A percentile compares a stretch with the other conserved stretches of the same genome.
Conservation (phyloP, 495 filamentous ascomycete genomes). For the Evernia prunastri region DNA sequence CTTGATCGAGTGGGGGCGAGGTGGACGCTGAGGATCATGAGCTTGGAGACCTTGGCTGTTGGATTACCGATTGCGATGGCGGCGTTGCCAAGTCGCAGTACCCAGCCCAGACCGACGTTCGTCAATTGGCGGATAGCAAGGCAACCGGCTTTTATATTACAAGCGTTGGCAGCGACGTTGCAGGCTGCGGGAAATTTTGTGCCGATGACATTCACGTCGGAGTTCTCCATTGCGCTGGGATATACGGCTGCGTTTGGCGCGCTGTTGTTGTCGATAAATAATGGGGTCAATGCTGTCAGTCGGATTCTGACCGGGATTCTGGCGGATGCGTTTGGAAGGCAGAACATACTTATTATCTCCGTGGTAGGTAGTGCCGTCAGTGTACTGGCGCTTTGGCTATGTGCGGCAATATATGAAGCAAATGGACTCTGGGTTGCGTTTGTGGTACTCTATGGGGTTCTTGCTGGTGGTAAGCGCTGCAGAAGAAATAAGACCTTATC, state of each 20-base stretch:
- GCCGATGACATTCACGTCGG: slow-evolving; percentile 42
- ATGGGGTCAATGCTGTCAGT: slow-evolving; percentile 49
- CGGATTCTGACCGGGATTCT: slow-evolving; percentile 45
- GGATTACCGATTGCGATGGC: too few species aligned
- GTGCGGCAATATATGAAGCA: slow-evolving; percentile 23
- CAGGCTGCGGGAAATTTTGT: slow-evolving; percentile 32
- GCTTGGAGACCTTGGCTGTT: too few species aligned
- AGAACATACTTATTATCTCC: slow-evolving; percentile 48
- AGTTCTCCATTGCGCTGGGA: slow-evolving; percentile 39
- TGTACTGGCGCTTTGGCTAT: slow-evolving; percentile 35
- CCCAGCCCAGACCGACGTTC: too few species aligned
- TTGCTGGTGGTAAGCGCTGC: slow-evolving; percentile 34
- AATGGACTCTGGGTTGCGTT: slow-evolving; percentile 45
- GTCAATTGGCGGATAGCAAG: too few species aligned
- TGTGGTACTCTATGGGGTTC: slow-evolving; percentile 45
- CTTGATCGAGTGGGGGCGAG: too few species aligned
- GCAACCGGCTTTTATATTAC: too few species aligned
- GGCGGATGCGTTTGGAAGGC: slow-evolving; percentile 44
- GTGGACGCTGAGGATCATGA: too few species aligned
- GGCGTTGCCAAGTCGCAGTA: too few species aligned
- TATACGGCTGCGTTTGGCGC: slow-evolving; percentile 37
- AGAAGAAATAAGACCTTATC: too few species aligned
- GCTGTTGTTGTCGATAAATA: slow-evolving; percentile 47
- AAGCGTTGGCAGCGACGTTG: too few species aligned
- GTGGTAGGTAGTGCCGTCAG: slow-evolving; percentile 38